Base-by-base conservation (phyloP, 495 filamentous ascomycete species). In the Collariella sp. region DNA sequence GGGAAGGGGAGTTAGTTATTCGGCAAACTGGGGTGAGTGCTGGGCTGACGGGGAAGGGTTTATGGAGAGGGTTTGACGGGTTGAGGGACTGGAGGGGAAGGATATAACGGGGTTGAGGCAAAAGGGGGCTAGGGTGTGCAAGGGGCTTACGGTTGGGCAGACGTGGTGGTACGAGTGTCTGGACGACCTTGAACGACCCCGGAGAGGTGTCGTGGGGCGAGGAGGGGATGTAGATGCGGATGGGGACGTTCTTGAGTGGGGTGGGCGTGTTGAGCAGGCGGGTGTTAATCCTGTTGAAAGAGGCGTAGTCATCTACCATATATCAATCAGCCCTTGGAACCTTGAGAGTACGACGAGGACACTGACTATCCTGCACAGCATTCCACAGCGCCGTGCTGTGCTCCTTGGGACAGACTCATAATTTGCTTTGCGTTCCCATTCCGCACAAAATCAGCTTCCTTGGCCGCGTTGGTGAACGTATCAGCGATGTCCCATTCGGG, bases 341-440 rank as follows among this genome's bases (percentile, higher is more conserved):
- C 36, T 35, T n/a, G 26, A 23, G 2, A 20, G 39, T 46, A 13
- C 24, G 24, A 35, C 36, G 12, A 31, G 26, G 35, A 29, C 23
- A 60, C 82, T 52, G 70, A 93, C 89, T 85, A 58, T 87, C 81
- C 66, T 85, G 77, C 12, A 98, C 85, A 5, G 88, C 79, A 52
- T 83, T 81, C 94, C 94, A 97, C 34, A 99, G 76, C 26, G 81
- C 77, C 2, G 85, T 89, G 1, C 89, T 94, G 62, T 97, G 83
- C 29, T 90, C 86, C 67, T 89, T 91, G 24, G n/a, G 85, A 89
- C 51, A 97, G 71, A 34, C 81, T 86, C 94, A 97, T 97, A 54
- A 97, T 91, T 33, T 83, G 85, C 65, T 91, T 90, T 2, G 90
- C 91, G 12, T 84, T 95, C 18, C 93, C 90, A 55, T 95, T 90